phyloP scores from a whole-genome alignment of 352 stramenopile genomes.

The Globisporangium nagaii region DNA sequence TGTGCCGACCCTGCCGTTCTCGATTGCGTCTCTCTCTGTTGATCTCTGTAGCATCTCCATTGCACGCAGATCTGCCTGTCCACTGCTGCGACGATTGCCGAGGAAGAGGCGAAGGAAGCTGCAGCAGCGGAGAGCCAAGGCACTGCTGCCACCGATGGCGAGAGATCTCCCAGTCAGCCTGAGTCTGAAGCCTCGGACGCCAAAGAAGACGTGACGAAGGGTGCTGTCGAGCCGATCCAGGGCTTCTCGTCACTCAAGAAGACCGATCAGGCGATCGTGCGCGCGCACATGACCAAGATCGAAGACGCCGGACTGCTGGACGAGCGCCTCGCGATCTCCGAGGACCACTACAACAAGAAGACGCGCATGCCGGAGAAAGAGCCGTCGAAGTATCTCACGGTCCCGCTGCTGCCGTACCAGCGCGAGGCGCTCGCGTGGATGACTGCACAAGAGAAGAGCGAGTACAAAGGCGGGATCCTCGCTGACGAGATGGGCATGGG shows the following conservation, averaged over 20 bases:
- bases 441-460: constrained; percentile 87
- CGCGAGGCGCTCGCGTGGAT: constrained; percentile 96
- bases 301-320: constrained; percentile 45
- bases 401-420: constrained; percentile 97
- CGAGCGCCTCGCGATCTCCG: constrained; percentile 56
- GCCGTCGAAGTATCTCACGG: constrained; percentile 73
- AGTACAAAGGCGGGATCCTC: constrained; percentile 93
- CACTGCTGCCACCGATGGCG: no score
- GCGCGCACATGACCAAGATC: constrained; percentile 57
- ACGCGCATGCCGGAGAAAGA: constrained; percentile 58
- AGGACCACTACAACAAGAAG: constrained; percentile 75
- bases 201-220: constrained; percentile 6
- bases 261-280: constrained; percentile 41
- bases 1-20: background rate
- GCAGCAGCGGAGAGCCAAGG: background rate
- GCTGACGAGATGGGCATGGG: constrained; percentile 98
- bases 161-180: constrained; percentile 2
- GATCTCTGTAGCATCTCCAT: constrained; percentile 25
- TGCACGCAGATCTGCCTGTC: constrained; percentile 41
- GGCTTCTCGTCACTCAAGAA: constrained; percentile 34
- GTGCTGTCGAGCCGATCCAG: constrained; percentile 31
- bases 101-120: background rate
- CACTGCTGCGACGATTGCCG: background rate
- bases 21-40: background rate
- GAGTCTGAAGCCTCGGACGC: constrained; percentile 6